phyloP scores from a whole-genome alignment of 2,329 filamentous ascomycete species.

The Trichoderma sp. region DNA sequence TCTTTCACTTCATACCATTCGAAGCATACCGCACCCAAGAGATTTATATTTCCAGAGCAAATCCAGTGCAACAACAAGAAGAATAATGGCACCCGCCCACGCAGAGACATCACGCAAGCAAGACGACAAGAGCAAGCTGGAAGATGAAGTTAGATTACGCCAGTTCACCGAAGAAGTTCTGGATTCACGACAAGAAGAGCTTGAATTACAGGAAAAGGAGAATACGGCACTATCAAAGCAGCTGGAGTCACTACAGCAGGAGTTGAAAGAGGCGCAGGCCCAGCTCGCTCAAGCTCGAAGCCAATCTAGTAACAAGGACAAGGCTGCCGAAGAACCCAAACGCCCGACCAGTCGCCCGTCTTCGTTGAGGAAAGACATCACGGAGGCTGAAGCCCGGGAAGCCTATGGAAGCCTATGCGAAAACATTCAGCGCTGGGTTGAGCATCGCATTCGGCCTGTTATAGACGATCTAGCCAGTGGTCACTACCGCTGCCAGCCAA shows the following conservation, averaged over 20 bases:
- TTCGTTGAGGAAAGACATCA: slow-evolving; percentile 35
- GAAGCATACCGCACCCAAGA: not conserved
- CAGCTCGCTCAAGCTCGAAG: slow-evolving; percentile 33
- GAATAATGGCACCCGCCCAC: not conserved
- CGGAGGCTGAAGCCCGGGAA: slow-evolving; percentile 36
- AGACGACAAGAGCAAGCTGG: slow-evolving; percentile 27
- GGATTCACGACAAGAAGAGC: slow-evolving; percentile 36
- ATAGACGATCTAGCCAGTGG: slow-evolving; percentile 34
- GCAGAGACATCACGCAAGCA: not conserved
- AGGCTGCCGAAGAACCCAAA: slow-evolving; percentile 31
- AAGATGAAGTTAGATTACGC: slow-evolving; percentile 34
- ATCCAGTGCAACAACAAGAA: not conserved
- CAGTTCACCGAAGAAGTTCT: slow-evolving; percentile 38
- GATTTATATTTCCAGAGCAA: not conserved
- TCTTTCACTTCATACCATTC: not conserved
- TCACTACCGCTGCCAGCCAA: slow-evolving; percentile 26
- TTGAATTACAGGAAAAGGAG: slow-evolving; percentile 32
- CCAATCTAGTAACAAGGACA: slow-evolving; percentile 28
- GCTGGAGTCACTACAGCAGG: slow-evolving; percentile 31
- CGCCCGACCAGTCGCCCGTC: slow-evolving; percentile 36
- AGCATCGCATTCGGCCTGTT: slow-evolving; percentile 32
- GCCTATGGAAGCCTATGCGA: slow-evolving; percentile 34
- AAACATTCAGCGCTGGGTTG: slow-evolving; percentile 38
- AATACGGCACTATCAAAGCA: slow-evolving; percentile 29
- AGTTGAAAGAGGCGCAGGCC: slow-evolving; percentile 30